phyloP scores from a whole-genome alignment of 768 basidiomycete species.

The Mycena vitilis region DNA sequence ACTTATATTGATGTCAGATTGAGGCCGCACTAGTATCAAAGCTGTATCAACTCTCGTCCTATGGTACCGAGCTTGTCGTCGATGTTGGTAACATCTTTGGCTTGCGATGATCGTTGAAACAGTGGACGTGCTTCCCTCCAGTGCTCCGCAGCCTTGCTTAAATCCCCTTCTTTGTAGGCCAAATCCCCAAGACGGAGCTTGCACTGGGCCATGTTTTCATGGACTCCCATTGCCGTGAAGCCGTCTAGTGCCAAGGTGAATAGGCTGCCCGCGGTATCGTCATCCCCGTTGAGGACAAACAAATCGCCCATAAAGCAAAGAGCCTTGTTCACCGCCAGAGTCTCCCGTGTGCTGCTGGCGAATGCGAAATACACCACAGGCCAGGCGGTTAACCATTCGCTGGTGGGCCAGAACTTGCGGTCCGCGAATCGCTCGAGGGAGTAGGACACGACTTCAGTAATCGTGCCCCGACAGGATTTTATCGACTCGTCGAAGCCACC shows the following conservation, averaged over 20 bases:
- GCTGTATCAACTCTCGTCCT: too few species aligned
- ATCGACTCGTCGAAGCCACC: too few species aligned
- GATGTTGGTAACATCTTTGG: neutral
- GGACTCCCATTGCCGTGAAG: neutral
- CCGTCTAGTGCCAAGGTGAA: neutral
- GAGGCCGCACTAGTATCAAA: too few species aligned
- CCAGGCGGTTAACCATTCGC: neutral
- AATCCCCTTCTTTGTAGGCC: neutral
- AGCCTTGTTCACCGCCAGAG: neutral
- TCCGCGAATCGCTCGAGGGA: neutral
- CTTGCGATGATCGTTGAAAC: slow-evolving; percentile 2
- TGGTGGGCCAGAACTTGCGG: too few species aligned
- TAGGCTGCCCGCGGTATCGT: neutral
- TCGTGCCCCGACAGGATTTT: too few species aligned
- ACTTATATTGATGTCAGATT: too few species aligned
- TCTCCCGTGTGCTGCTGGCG: neutral
- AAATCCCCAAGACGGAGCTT: neutral
- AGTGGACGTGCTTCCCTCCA: neutral
- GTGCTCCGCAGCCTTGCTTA: neutral
- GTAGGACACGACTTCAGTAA: neutral
- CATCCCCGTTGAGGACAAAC: neutral
- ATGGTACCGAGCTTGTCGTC: neutral
- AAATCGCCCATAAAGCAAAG: neutral
- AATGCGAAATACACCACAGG: neutral
- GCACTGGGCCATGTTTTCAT: neutral